Percentiles rank a stretch among this genome's conserved stretches.
Evolutionary conservation across 2,329 filamentous ascomycete species (phyloP).

Genomic region (Penicillium sp.): DNA sequence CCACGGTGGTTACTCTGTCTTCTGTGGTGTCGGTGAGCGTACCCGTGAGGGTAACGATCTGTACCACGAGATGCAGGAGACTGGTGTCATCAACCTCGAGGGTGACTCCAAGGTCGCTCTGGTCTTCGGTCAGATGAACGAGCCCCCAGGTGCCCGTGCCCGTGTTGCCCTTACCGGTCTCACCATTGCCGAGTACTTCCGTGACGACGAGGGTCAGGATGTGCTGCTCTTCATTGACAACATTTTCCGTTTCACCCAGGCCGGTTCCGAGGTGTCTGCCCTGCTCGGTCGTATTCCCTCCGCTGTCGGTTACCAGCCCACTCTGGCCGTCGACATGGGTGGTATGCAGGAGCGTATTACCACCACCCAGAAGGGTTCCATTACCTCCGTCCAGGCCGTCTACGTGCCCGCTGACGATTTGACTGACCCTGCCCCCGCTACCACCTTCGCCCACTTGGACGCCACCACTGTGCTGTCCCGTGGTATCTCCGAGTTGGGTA

Average conservation of each 20-base stretch:
- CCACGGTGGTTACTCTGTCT: conserved; percentile 99
- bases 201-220: conserved; percentile 80
- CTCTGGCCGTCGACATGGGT: conserved; percentile 98
- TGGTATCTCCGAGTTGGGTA: conserved; percentile 99
- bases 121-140: conserved; percentile 99
- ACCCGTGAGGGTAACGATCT: conserved; percentile 99
- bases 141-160: conserved; percentile 98
- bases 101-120: conserved; percentile 99
- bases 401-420: conserved; percentile 99
- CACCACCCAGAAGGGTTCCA: conserved; percentile 98
- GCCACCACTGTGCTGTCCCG: conserved; percentile 99
- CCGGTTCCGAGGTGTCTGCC: conserved; percentile 99
- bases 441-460: conserved; percentile 99
- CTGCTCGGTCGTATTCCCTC: conserved; percentile 99
- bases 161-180: conserved; percentile 97
- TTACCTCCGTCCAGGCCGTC: conserved; percentile 99
- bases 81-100: conserved; percentile 97
- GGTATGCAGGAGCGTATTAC: conserved; percentile 99
- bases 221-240: conserved; percentile 99
- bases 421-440: conserved; percentile 99
- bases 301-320: conserved; percentile 99
- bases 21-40: conserved; percentile 99
- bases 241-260: conserved; percentile 99
- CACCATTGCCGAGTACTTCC: conserved; percentile 71
- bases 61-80: conserved; percentile 99